Percentiles rank a stretch among this genome's conserved stretches.
Conservation (phyloP, 2,329 filamentous ascomycete species). For the Alternaria longipes region DNA sequence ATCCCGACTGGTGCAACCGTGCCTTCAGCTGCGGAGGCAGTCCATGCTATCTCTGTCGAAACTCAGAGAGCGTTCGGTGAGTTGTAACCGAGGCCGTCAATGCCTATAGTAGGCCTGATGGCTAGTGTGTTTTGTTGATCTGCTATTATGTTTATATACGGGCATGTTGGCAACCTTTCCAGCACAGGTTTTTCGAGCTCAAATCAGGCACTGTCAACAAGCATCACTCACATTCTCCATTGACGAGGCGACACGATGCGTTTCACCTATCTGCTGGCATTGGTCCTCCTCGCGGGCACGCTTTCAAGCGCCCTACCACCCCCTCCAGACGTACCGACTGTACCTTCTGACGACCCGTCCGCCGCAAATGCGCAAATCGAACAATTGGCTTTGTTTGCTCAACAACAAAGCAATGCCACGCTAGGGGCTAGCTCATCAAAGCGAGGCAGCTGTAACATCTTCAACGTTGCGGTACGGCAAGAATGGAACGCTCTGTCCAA, state of each 20-base stretch:
- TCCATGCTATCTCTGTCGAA: background rate
- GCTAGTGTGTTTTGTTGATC: background rate
- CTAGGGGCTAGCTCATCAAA: conserved; percentile 30
- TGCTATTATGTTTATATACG: background rate
- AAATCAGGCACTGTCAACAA: background rate
- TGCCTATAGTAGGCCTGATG: background rate
- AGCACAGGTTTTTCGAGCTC: background rate
- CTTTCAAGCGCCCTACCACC: conserved; percentile 37
- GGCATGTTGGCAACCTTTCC: background rate
- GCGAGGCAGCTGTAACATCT: conserved; percentile 34
- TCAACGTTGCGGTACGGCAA: conserved; percentile 37
- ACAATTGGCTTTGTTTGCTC: conserved; percentile 34
- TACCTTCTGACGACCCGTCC: conserved; percentile 29
- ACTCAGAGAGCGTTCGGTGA: background rate
- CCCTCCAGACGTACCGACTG: conserved; percentile 33
- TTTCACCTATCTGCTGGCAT: conserved; percentile 30
- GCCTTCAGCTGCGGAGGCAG: no score
- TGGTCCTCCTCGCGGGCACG: conserved; percentile 34
- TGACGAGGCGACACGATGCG: conserved; percentile 39
- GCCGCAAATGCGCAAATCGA: conserved; percentile 37
- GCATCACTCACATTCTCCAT: background rate
- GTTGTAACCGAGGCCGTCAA: background rate
- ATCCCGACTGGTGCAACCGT: no score
- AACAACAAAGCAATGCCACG: conserved; percentile 26
- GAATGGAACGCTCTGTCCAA: conserved; percentile 40